Base-by-base conservation (phyloP, 2,329 filamentous ascomycete species). In the Fusarium odoratissimum region DNA sequence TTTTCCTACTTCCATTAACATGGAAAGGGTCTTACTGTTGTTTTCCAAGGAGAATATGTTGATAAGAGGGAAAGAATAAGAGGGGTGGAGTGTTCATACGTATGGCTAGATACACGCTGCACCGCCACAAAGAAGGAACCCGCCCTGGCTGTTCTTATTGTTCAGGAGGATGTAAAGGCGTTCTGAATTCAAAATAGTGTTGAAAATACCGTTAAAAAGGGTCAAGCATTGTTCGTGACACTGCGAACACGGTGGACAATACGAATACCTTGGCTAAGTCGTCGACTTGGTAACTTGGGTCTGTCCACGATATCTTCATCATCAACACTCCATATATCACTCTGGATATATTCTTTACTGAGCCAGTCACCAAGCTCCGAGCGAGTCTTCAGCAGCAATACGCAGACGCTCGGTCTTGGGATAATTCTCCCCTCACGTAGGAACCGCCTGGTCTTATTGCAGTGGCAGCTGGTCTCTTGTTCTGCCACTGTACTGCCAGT, bases 171-270 rank as follows among this genome's bases (percentile, higher is more conserved):
- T 6, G 12, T 3, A 16, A 5, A 31, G 21, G 13, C 7, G 2
- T 2, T 17, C 5, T 12, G 21, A 2, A 3, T 4, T 3, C 8
- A 6, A 30, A 9, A 8, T 12, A 17, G 5, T 9, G 3, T 37
- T 9, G 19, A 11, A 1, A 37, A 10, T 1, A 11, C 3, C 3
- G 8, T 37, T 19, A 5, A 2, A 8, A 2, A 31, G 3, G 1
- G 21, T 2, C 14, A 17, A 12, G 6, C 0, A 17, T 16, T 48
- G 14, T 19, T 23, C 5, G 1, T n/a, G 28, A 17, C 9, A 17
- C 4, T 11, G 2, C 9, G 11, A 23, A 7, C 7, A 3, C 8
- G 13, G 11, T 19, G 16, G 46, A 23, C 21, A 23, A 49, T 9
- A 17, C 1, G 14, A 9, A 28, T 4, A 1, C 23, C 13, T 25